Evolutionary conservation across 495 filamentous ascomycete species (phyloP).

Genomic region (Astrocystis sublimbata): DNA sequence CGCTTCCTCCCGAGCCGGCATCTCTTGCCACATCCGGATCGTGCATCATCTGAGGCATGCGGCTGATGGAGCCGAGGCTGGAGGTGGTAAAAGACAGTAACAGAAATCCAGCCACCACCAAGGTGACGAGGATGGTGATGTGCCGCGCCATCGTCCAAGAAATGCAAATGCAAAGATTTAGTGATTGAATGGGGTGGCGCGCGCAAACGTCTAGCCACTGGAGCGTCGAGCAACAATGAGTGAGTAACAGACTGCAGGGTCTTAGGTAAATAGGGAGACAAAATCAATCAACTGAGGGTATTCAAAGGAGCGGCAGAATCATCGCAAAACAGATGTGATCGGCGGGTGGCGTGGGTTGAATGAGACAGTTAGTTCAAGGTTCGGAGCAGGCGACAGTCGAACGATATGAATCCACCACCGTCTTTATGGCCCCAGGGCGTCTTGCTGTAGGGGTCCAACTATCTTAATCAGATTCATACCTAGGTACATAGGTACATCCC

Average conservation of each 20-base stretch:
- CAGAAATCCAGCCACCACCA: slow-evolving; percentile 31
- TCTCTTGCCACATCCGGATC: slow-evolving; percentile 4
- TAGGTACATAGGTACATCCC: no score
- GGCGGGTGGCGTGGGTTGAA: slow-evolving; percentile 11
- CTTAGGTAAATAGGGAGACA: not conserved
- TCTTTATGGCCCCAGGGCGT: not conserved
- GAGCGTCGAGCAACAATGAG: not conserved
- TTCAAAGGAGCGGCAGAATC: slow-evolving; percentile 15
- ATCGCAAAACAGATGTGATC: slow-evolving; percentile 8
- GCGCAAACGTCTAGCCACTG: not conserved
- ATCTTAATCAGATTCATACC: not conserved
- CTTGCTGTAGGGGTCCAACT: not conserved
- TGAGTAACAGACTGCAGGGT: not conserved
- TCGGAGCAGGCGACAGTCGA: no score
- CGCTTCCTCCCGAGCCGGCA: slow-evolving; percentile 12
- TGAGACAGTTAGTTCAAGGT: slow-evolving; percentile 6
- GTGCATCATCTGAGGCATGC: slow-evolving; percentile 23
- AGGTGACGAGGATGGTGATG: slow-evolving; percentile 30
- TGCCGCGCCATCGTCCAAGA: slow-evolving; percentile 29
- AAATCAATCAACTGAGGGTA: not conserved
- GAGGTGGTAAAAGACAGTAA: slow-evolving; percentile 32
- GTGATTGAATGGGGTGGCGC: not conserved
- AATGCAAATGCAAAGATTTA: not conserved
- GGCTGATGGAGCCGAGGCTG: slow-evolving; percentile 22
- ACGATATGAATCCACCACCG: slow-evolving; percentile 11